A percentile compares a stretch with the other conserved stretches of the same genome.
Conservation (phyloP, 495 filamentous ascomycete species). For the Penicillium pulvis region DNA sequence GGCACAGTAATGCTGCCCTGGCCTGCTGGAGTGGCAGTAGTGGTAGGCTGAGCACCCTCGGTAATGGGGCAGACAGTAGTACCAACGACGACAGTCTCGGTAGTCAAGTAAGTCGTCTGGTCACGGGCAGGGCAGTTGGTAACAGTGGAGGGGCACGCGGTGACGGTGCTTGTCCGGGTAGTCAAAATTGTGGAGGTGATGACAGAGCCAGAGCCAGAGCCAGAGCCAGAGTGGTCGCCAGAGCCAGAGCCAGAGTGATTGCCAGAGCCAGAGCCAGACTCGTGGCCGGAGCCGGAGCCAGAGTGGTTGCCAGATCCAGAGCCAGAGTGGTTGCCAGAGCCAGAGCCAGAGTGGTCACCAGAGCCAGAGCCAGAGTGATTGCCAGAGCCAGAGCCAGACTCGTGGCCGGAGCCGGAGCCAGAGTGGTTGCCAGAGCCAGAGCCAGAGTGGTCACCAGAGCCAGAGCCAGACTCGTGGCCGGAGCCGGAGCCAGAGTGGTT, state of each 20-base stretch:
- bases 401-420: not conserved
- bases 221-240: not conserved
- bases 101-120: slow-evolving; percentile 6
- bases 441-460: slow-evolving; percentile 1
- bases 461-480: not conserved
- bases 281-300: not conserved
- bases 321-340: not conserved
- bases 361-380: not conserved
- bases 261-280: not conserved
- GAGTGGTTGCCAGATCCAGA: not conserved
- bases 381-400: not conserved
- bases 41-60: slow-evolving; percentile 9
- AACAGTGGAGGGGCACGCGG: slow-evolving; percentile 30
- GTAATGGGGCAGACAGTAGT: slow-evolving; percentile 16
- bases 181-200: slow-evolving; percentile 37
- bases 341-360: not conserved
- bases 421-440: not conserved
- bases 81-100: slow-evolving; percentile 8
- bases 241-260: not conserved
- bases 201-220: not conserved
- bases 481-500: not conserved
- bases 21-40: not conserved
- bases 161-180: slow-evolving; percentile 32
- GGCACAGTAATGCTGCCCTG: not conserved
- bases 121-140: slow-evolving; percentile 25